Percentiles rank a stretch among this genome's conserved stretches.
Evolutionary conservation across 805 yeast genomes (phyloP).

Genomic region (Wickerhamiella allomyrinae): DNA sequence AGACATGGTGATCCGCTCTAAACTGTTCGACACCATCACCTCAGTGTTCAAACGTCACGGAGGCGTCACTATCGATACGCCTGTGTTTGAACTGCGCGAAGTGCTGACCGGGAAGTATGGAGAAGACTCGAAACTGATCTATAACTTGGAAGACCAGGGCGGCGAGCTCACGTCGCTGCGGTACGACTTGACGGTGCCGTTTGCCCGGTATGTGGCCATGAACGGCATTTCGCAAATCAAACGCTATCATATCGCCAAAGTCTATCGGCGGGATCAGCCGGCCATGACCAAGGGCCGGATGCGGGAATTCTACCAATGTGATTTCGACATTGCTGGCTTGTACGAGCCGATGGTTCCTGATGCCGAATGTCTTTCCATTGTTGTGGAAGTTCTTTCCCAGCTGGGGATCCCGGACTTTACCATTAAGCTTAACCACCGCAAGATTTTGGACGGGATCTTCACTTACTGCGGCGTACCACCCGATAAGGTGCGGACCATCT

Average conservation of each 20-base stretch:
- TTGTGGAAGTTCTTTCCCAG: constrained; percentile 71
- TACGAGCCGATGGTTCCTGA: constrained; percentile 95
- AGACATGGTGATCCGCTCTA: constrained; percentile 91
- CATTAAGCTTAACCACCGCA: constrained; percentile 87
- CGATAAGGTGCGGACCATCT: constrained; percentile 84
- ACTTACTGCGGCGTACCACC: constrained; percentile 87
- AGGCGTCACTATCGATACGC: constrained; percentile 96
- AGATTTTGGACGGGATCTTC: constrained; percentile 90
- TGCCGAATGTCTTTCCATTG: constrained; percentile 68
- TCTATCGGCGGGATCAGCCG: constrained; percentile 97
- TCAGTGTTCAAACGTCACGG: constrained; percentile 85
- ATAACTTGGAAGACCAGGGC: constrained; percentile 95
- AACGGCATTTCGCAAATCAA: constrained; percentile 81
- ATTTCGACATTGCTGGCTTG: constrained; percentile 88
- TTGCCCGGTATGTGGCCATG: constrained; percentile 94
- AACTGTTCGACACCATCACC: constrained; percentile 61
- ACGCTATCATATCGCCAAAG: constrained; percentile 95
- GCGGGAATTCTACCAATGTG: constrained; percentile 99
- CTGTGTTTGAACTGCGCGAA: constrained; percentile 92
- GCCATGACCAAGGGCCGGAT: constrained; percentile 99
- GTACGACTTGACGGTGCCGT: constrained; percentile 95
- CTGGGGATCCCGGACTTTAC: constrained; percentile 83
- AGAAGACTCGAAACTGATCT: constrained; percentile 92
- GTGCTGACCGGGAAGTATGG: constrained; percentile 95
- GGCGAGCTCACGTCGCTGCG: constrained; percentile 93